These are phyloP conservation scores for Begonia loranthoides DNA, from an alignment of 306 rosid species.

Conservation along the genomic window DNA sequence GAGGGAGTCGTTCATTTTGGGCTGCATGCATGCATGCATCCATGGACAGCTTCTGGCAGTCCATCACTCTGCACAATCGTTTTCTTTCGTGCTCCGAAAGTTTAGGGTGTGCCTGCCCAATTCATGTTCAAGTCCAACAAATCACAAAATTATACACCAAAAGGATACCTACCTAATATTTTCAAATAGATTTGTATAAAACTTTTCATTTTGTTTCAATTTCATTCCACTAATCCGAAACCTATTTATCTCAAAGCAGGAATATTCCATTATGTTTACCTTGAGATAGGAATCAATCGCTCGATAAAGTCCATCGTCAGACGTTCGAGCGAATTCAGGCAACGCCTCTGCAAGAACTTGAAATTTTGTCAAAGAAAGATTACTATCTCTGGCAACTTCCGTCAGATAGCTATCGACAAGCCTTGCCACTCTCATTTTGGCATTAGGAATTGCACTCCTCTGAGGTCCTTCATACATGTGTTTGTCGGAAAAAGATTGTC, in stretches of 20 bases:
- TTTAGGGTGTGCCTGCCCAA: conserved; percentile 77
- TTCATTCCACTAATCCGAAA: no score
- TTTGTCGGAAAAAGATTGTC: conserved; percentile 45
- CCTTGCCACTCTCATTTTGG: conserved; percentile 92
- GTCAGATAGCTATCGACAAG: conserved; percentile 98
- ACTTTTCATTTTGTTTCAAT: no score
- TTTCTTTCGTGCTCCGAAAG: conserved; percentile 95
- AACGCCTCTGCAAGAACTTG: conserved; percentile 97
- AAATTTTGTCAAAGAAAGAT: conserved; percentile 87
- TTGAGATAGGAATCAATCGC: conserved; percentile 94
- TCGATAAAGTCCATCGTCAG: conserved; percentile 96
- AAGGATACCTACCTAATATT: no score
- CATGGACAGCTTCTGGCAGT: conserved; percentile 91
- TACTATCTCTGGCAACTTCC: conserved; percentile 83
- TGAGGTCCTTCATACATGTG: conserved; percentile 32
- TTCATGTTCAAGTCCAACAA: no score
- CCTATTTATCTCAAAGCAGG: neutral
- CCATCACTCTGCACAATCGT: conserved; percentile 91
- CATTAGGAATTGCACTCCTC: conserved; percentile 36
- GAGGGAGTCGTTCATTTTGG: conserved; percentile 88
- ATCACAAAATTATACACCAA: no score
- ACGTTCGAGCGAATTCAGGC: conserved; percentile 93
- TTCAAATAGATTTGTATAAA: no score
- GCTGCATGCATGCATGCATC: conserved; percentile 99
- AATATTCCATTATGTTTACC: conserved; percentile 24